Base-by-base conservation (phyloP, 495 filamentous ascomycete genomes). In the Pyrenula massariospora region DNA sequence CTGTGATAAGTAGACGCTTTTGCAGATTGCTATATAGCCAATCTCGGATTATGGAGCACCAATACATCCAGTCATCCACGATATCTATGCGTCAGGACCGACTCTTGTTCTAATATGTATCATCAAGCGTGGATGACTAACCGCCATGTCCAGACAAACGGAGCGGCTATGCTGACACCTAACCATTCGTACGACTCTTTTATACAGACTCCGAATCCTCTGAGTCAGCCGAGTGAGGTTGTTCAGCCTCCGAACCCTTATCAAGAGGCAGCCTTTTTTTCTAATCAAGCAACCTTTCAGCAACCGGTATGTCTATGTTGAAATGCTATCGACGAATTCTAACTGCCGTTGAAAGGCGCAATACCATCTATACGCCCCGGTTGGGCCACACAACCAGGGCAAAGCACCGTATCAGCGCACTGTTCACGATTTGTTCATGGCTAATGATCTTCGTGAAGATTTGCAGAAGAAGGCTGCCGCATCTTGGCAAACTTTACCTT, bases 341-440 rank as follows among this genome's bases (percentile, higher is more conserved):
- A 49, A 69, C 36, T 19, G 10, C 51, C 47, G 50, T 8, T 8
- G 57, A 22, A 56, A 88, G 77, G 84, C 88, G 54, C 82, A 93
- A 75, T 95, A 96, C 66, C 92, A 97, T 72, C 81, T 95, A 5
- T 98, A 97, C 65, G 87, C 89, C 21, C 89, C 91, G 0, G 76
- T 88, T 58, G 89, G 88, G n/a, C 83, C 89, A 8, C 84, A 91
- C 63, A 83, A 81, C 57, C 84, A 89, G 63, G 87, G 85, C 58
- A 75, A 90, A 12, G 75, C 86, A 55, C 81, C 84, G 2, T 95
- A 93, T 70, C 90, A 97, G 65, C 81, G 87, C 54, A 84, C 83
- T 57, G 84, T 86, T 11, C 88, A 91, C 64, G 89, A 96, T 65
- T 85, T 96, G 54, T 97, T 97, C 66, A 84, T 97, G 31, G 82